phyloP scores from a whole-genome alignment of 2,329 filamentous ascomycete species.

The Penicillium sp. region DNA sequence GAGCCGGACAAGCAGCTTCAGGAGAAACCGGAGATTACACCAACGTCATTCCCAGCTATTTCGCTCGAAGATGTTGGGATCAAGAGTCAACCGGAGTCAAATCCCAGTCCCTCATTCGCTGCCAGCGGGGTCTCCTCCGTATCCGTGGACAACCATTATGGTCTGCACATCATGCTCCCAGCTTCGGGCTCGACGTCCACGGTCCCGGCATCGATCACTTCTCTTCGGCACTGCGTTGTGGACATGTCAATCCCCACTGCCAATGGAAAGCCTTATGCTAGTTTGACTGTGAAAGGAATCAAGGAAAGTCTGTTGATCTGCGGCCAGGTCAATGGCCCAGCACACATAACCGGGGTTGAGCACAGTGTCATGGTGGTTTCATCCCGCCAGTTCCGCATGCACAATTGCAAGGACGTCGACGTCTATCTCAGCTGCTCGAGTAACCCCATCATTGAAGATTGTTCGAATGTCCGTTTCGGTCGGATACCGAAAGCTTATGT shows the following conservation, averaged over 20 bases:
- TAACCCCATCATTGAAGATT: constrained; percentile 92
- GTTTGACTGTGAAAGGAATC: constrained; percentile 67
- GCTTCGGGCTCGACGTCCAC: constrained; percentile 67
- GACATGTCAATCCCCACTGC: constrained; percentile 69
- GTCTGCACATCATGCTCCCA: constrained; percentile 75
- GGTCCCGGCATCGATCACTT: constrained; percentile 68
- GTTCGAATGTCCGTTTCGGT: constrained; percentile 72
- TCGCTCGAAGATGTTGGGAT: constrained; percentile 21
- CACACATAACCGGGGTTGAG: constrained; percentile 73
- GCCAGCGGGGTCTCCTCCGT: constrained; percentile 53
- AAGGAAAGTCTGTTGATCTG: constrained; percentile 69
- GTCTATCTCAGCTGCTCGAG: constrained; percentile 80
- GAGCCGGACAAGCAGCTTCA: constrained; percentile 35
- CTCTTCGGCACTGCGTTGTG: constrained; percentile 68
- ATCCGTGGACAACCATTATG: constrained; percentile 63
- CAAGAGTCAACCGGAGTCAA: constrained; percentile 20
- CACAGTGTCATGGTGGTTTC: constrained; percentile 74
- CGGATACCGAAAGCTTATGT: constrained; percentile 69
- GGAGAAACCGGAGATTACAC: constrained; percentile 36
- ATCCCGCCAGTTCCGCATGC: constrained; percentile 87
- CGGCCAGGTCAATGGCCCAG: constrained; percentile 73
- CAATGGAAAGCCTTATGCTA: constrained; percentile 64
- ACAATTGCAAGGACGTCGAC: constrained; percentile 76
- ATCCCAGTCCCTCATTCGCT: constrained; percentile 55
- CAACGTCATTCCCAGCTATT: constrained; percentile 35